Evolutionary conservation across 2,329 filamentous ascomycete species (phyloP).

Genomic region (Hypoxylon sp.): DNA sequence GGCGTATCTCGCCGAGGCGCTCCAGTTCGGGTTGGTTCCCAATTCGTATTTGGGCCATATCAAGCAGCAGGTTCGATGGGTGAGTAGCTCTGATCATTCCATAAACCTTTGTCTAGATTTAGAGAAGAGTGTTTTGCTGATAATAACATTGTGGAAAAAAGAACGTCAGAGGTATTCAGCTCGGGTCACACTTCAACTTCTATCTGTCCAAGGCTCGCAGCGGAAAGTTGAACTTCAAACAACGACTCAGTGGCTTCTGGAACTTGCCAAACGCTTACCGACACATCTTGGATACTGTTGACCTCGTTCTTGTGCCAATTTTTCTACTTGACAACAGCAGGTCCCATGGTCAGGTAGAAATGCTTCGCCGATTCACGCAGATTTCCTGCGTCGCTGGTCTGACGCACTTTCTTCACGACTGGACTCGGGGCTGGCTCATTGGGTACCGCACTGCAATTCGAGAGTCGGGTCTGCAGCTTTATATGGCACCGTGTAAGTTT

Average conservation of each 20-base stretch:
- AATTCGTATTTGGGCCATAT: slow-evolving; percentile 7
- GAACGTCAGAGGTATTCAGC: not conserved
- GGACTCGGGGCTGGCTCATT: slow-evolving; percentile 1
- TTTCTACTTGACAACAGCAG: not conserved
- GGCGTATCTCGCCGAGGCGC: slow-evolving; percentile 2
- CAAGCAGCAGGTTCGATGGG: slow-evolving; percentile 14
- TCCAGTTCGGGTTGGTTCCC: slow-evolving; percentile 6
- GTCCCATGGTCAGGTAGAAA: not conserved
- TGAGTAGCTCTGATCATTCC: not conserved
- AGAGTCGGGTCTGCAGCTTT: slow-evolving; percentile 1
- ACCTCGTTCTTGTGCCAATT: not conserved
- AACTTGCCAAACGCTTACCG: not conserved
- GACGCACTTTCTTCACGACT: slow-evolving; percentile 2
- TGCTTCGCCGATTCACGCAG: not conserved
- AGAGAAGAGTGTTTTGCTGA: not conserved
- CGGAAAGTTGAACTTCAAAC: slow-evolving; percentile 1
- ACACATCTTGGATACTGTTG: not conserved
- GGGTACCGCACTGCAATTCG: not conserved
- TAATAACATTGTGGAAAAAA: not conserved
- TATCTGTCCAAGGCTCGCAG: not conserved
- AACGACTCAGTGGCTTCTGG: slow-evolving; percentile 3
- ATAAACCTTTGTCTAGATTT: not conserved
- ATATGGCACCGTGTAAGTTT: slow-evolving; percentile 6
- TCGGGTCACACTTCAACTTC: not conserved
- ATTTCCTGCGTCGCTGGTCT: not conserved